A percentile compares a stretch with the other conserved stretches of the same genome.
Conservation (phyloP, 768 basidiomycete species). For the Lentinula edodes region DNA sequence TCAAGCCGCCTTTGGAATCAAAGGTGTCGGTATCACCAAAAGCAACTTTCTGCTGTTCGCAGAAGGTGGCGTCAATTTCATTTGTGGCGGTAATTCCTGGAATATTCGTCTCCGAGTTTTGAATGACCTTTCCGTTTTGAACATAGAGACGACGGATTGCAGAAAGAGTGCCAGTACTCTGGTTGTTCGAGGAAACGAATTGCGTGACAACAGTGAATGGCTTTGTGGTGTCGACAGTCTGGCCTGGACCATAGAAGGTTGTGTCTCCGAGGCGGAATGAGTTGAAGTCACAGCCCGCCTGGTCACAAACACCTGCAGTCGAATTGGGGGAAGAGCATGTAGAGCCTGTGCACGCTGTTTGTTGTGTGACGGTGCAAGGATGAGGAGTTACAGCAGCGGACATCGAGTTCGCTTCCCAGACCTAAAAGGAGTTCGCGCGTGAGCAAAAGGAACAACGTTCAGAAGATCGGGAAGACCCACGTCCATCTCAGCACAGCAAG, state of each 20-base stretch:
- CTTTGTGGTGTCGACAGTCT: conserved; percentile 33
- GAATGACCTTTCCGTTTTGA: conserved; percentile 35
- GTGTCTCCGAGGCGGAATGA: conserved; percentile 38
- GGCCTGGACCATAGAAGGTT: conserved; percentile 32
- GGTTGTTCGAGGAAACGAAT: conserved; percentile 33
- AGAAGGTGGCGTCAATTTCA: conserved; percentile 37
- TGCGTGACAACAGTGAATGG: conserved; percentile 39
- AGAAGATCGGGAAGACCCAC: background rate
- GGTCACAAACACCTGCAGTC: conserved; percentile 33
- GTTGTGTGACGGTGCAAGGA: conserved; percentile 29
- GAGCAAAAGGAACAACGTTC: too few species aligned
- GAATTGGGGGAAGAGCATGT: conserved; percentile 20
- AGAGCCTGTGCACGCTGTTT: conserved; percentile 28
- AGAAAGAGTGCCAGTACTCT: conserved; percentile 28
- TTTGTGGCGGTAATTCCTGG: conserved; percentile 23
- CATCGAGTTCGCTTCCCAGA: conserved; percentile 35
- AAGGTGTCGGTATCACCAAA: conserved; percentile 34
- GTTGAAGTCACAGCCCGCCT: conserved; percentile 44
- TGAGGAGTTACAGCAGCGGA: conserved; percentile 37
- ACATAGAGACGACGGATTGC: conserved; percentile 40
- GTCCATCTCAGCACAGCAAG: conserved; percentile 38
- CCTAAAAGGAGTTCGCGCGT: background rate
- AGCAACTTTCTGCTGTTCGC: conserved; percentile 21
- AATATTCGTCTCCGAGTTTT: conserved; percentile 31
- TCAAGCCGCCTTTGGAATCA: conserved; percentile 25